Evolutionary conservation across 1,284 basidiomycete genomes (phyloP), one percentile per base, ranked within the genome.

Genomic region (Trichosporon inkin): DNA sequence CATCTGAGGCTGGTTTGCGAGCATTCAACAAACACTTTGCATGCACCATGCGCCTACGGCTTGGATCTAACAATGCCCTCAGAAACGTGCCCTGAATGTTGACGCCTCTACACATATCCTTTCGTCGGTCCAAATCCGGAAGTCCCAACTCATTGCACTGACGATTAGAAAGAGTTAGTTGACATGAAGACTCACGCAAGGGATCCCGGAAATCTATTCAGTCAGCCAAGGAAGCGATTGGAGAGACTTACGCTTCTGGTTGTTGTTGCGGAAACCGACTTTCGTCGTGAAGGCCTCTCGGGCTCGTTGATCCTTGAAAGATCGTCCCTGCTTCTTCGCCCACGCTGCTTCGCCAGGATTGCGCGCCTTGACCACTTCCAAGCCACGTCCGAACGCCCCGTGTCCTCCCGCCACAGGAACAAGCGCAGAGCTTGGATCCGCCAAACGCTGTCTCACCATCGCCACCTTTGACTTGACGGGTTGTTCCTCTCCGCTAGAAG

Each of bases 291-390:
- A 92, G 41, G 88, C 85, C 73, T 96, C 89, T 61, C 85, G 83
- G 55, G 84, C 82, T 65, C 82, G 84, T 71, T 88, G 86, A 72
- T 97, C 95, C 61, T 89, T 82, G 79, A 90, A 92, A 70, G 94
- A 88, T 58, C 86, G 83, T 1, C 92, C 85, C 78, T 96, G 92
- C 56, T 90, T 83, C 44, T 88, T 92, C 14, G 95, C 96, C 79
- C 97, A 90, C 61, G 84, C 84, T 2, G 96, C 96, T 79, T 99
- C 94, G 3, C 96, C 96, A 13, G 84, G 84, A 80, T 98, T 98
- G 51, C 92, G 83, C n/a, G 91, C 93, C 75, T 88, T 91, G 63
- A 96, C 84, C 11, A 92, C 86, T 40, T 92, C 84, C 11, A 84
- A 86, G 3, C 91, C 92, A 10, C 78, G 78, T 2, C 92, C 92